Evolutionary conservation across 139 green algal species (phyloP).

Genomic region (Pleodorina starrii): DNA sequence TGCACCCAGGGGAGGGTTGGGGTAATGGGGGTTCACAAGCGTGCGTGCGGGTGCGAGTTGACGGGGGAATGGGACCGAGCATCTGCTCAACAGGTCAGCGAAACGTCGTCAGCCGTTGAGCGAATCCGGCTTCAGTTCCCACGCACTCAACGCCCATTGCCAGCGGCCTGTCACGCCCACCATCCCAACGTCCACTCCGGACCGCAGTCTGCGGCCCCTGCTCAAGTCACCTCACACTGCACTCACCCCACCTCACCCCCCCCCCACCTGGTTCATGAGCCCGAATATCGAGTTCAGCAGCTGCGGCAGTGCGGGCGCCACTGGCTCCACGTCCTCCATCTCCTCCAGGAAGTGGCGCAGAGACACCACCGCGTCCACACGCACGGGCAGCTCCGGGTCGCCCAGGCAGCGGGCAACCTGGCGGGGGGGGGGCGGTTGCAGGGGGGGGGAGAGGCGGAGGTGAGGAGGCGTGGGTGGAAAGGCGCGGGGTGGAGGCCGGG

Average conservation of each 20-base stretch:
- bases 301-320: slow-evolving; percentile 87
- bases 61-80: too few species aligned
- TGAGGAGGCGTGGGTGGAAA: neutral
- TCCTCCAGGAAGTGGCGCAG: slow-evolving; percentile 92
- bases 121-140: too few species aligned
- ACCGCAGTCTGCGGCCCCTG: too few species aligned
- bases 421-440: neutral
- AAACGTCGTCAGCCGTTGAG: too few species aligned
- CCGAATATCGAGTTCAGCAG: slow-evolving; percentile 92
- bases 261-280: slow-evolving; percentile 89
- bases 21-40: too few species aligned
- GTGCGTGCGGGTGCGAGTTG: too few species aligned
- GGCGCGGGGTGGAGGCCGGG: too few species aligned
- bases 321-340: slow-evolving; percentile 75
- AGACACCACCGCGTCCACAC: slow-evolving; percentile 86
- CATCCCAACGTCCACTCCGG: too few species aligned
- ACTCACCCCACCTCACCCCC: neutral
- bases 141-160: too few species aligned
- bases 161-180: too few species aligned
- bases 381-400: slow-evolving; percentile 93
- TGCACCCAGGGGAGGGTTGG: slow-evolving; percentile 38
- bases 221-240: too few species aligned
- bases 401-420: slow-evolving; percentile 66
- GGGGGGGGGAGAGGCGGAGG: neutral
- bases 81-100: too few species aligned